Percentiles rank a stretch among this genome's conserved stretches.
phyloP scores from a whole-genome alignment of 306 rosid species.

The Malus orientalis region DNA sequence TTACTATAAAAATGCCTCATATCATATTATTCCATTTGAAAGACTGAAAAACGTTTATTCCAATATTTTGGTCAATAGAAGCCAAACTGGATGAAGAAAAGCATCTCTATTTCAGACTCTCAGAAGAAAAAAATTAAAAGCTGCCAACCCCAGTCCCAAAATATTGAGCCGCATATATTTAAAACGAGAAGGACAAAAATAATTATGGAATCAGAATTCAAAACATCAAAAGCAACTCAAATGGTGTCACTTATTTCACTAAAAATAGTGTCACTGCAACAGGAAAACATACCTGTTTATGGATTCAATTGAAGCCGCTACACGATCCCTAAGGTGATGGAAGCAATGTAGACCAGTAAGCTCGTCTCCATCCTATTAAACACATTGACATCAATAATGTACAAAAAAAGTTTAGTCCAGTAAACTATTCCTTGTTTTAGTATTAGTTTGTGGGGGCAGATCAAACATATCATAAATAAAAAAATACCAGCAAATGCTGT shows the following conservation, averaged over 20 bases:
- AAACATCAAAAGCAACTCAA: neutral
- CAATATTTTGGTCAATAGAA: neutral
- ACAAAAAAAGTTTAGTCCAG: neutral
- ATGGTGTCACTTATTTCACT: neutral
- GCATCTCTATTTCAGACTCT: neutral
- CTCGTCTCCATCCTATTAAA: conserved; percentile 85
- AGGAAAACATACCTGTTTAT: conserved; percentile 63
- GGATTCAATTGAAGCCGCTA: conserved; percentile 80
- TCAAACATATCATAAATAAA: neutral
- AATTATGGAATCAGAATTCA: neutral
- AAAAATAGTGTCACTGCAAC: neutral
- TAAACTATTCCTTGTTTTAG: neutral
- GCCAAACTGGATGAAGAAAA: neutral
- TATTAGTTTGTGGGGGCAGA: neutral
- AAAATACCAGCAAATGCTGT: conserved; percentile 73
- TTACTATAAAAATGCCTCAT: conserved; percentile 17
- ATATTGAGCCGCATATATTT: neutral
- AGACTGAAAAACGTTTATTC: neutral
- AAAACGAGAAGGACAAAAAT: neutral
- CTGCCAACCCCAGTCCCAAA: neutral
- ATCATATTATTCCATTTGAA: neutral
- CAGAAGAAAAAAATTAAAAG: neutral
- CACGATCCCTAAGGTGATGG: conserved; percentile 91
- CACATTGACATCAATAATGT: neutral
- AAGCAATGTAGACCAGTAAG: conserved; percentile 97